Conservation (phyloP, 352 stramenopile genomes). For the Phytophthora tentaculata region DNA sequence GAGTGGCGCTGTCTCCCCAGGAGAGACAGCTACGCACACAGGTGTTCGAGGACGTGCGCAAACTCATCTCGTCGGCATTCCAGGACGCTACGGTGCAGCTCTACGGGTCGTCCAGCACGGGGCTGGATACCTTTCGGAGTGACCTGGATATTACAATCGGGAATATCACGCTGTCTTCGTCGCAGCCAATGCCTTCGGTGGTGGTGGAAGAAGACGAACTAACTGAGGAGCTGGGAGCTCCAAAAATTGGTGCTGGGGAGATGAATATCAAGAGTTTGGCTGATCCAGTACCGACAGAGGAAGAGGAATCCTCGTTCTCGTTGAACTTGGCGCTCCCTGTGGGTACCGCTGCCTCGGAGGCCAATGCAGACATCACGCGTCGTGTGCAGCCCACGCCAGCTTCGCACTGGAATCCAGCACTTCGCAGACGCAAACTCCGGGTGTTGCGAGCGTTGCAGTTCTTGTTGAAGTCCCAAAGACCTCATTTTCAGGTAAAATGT, state of each 20-base stretch:
- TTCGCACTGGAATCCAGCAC: constrained; percentile 77
- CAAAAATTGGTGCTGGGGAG: not conserved
- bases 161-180: constrained; percentile 42
- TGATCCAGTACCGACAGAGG: constrained; percentile 28
- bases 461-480: constrained; percentile 53
- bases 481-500: constrained; percentile 66
- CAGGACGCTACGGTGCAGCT: constrained; percentile 54
- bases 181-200: constrained; percentile 17
- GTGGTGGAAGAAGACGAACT: constrained; percentile 23
- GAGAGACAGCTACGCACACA: constrained; percentile 47
- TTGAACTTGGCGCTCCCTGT: constrained; percentile 60
- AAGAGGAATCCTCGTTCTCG: constrained; percentile 55
- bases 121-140: constrained; percentile 77
- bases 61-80: constrained; percentile 51
- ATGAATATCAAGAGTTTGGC: not conserved
- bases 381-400: constrained; percentile 42
- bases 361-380: constrained; percentile 36
- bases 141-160: constrained; percentile 79
- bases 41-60: constrained; percentile 54
- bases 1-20: constrained; percentile 49
- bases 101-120: constrained; percentile 76
- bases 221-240: not conserved
- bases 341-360: constrained; percentile 19
- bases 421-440: constrained; percentile 63
- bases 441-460: constrained; percentile 62